A percentile compares a stretch with the other conserved stretches of the same genome.
Evolutionary conservation across 306 rosid species (phyloP).

Genomic region (Fagus crenata): DNA sequence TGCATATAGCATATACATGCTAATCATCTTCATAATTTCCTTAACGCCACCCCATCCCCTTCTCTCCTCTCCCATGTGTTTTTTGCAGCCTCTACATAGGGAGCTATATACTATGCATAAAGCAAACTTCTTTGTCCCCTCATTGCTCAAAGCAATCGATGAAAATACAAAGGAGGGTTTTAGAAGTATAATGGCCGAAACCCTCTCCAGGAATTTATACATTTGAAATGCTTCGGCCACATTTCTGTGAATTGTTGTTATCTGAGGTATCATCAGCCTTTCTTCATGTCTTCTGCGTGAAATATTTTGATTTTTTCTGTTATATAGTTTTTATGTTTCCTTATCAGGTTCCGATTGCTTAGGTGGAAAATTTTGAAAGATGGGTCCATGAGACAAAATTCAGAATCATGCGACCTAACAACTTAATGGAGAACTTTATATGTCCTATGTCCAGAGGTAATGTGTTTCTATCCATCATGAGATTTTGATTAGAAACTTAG

Average conservation of each 20-base stretch:
- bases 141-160: not conserved
- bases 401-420: conserved; percentile 29
- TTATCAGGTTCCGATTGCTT: too few relatives aligned
- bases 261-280: too few relatives aligned
- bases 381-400: too few relatives aligned
- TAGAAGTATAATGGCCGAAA: conserved; percentile 57
- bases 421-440: conserved; percentile 71
- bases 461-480: conserved; percentile 5
- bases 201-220: conserved; percentile 66
- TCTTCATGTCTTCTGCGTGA: too few relatives aligned
- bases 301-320: too few relatives aligned
- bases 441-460: conserved; percentile 72
- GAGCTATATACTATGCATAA: too few relatives aligned
- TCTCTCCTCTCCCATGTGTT: conserved; percentile 71
- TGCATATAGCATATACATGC: conserved; percentile 10
- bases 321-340: too few relatives aligned
- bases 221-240: conserved; percentile 83
- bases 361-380: too few relatives aligned
- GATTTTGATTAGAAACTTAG: not conserved
- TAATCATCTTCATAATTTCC: not conserved
- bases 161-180: conserved; percentile 71
- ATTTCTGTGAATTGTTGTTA: too few relatives aligned
- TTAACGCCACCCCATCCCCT: conserved; percentile 46
- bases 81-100: too few relatives aligned
- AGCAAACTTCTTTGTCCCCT: too few relatives aligned